A percentile compares a stretch with the other conserved stretches of the same genome.
These are phyloP conservation scores for Clarkia xantiana DNA, from an alignment of 345 rosid species.

Conservation along the genomic window DNA sequence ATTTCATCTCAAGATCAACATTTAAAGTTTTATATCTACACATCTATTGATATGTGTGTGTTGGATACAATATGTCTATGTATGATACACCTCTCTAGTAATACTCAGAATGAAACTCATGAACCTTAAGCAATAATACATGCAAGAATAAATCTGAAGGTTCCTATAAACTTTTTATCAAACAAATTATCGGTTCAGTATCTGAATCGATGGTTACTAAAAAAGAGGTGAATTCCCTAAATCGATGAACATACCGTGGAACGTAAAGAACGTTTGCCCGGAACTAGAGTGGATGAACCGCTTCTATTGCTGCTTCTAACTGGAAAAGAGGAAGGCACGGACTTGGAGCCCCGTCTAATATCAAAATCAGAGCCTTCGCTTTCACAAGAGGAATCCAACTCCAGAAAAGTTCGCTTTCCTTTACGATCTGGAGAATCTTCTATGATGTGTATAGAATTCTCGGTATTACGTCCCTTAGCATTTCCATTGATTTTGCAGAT, in stretches of 20 bases:
- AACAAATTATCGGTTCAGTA: no score
- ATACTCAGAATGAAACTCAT: no score
- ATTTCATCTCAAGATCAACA: constrained; percentile 1
- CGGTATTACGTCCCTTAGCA: constrained; percentile 6
- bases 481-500: constrained; percentile 5
- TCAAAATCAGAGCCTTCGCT: constrained; percentile 20
- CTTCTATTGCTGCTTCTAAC: not conserved
- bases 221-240: not conserved
- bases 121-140: no score
- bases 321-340: constrained; percentile 4
- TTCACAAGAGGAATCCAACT: constrained; percentile 50
- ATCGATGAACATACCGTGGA: constrained; percentile 25
- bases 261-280: constrained; percentile 15
- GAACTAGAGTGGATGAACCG: constrained; percentile 5
- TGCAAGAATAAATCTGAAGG: no score
- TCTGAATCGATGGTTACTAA: no score
- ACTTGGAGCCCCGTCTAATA: constrained; percentile 10
- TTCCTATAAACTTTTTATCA: no score
- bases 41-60: not conserved
- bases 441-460: constrained; percentile 21
- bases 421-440: constrained; percentile 42
- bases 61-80: no score
- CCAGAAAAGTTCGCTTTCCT: constrained; percentile 22
- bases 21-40: not conserved
- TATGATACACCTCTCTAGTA: no score